A percentile compares a stretch with the other conserved stretches of the same genome.
Conservation (phyloP, 768 basidiomycete genomes). For the Porpolomopsis calyptriformis region DNA sequence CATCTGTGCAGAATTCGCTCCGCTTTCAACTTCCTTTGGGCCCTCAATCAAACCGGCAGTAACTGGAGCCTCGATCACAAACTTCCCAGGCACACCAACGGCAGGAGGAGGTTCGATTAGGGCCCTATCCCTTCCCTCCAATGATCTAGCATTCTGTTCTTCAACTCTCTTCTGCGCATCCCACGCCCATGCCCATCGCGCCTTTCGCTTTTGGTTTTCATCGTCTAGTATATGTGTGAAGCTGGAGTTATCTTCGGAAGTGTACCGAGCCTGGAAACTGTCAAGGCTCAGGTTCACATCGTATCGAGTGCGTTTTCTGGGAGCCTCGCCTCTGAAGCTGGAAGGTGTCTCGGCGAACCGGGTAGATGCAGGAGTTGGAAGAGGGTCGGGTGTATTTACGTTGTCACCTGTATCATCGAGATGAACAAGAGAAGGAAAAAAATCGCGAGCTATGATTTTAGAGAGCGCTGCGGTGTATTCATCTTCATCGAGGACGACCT, state of each 20-base stretch:
- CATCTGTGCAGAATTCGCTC: conserved; percentile 11
- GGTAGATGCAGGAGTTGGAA: too few relatives aligned
- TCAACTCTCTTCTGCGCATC: conserved; percentile 81
- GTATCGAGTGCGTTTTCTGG: conserved; percentile 47
- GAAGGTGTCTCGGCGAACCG: conserved; percentile 64
- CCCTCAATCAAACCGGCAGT: conserved; percentile 42
- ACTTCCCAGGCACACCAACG: conserved; percentile 56
- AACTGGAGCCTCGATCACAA: conserved; percentile 50
- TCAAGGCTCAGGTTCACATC: conserved; percentile 63
- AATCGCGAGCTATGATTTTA: conserved; percentile 91
- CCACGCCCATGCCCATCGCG: conserved; percentile 89
- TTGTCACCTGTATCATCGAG: conserved; percentile 83
- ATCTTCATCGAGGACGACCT: conserved; percentile 78
- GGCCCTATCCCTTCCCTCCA: conserved; percentile 59
- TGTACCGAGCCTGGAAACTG: conserved; percentile 81
- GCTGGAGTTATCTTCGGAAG: conserved; percentile 95
- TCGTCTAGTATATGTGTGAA: conserved; percentile 87
- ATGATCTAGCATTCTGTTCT: conserved; percentile 48
- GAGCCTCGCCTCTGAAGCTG: conserved; percentile 34
- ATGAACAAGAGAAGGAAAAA: conserved; percentile 89
- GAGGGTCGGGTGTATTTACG: conserved; percentile 73
- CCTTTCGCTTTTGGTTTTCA: conserved; percentile 75
- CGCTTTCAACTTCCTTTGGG: conserved; percentile 18
- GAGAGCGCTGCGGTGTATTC: conserved; percentile 88
- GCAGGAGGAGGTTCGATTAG: conserved; percentile 57